Conservation (phyloP, 306 rosid species). For the Casuarina glauca region DNA sequence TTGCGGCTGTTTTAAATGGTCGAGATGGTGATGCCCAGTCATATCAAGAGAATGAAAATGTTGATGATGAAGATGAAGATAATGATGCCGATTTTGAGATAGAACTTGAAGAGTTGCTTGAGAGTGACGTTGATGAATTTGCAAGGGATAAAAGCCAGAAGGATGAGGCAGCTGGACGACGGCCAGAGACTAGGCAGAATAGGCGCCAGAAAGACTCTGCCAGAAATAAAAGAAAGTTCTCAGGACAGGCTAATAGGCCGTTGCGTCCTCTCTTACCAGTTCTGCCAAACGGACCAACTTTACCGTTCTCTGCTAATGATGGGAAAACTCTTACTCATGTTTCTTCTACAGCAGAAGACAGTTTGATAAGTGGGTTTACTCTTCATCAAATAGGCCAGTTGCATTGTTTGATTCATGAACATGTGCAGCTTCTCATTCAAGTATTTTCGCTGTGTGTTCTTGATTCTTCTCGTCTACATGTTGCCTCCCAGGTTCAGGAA, state of each 20-base stretch:
- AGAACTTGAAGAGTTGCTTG: conserved; percentile 93
- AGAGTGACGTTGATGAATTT: conserved; percentile 73
- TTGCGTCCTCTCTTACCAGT: conserved; percentile 82
- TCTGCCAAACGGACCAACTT: conserved; percentile 46
- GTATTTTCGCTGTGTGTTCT: conserved; percentile 70
- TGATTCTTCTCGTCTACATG: conserved; percentile 74
- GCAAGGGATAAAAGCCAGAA: conserved; percentile 32
- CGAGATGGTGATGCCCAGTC: conserved; percentile 56
- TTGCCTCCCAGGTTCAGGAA: conserved; percentile 78
- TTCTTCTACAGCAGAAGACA: conserved; percentile 48
- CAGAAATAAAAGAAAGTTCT: conserved; percentile 48
- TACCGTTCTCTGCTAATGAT: conserved; percentile 36
- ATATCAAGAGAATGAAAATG: conserved; percentile 61
- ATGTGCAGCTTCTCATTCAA: conserved; percentile 91
- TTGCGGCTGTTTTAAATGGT: conserved; percentile 74
- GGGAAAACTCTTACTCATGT: conserved; percentile 54
- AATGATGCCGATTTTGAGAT: conserved; percentile 95
- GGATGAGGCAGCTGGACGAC: conserved; percentile 64
- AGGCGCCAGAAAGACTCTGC: conserved; percentile 50
- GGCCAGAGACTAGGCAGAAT: conserved; percentile 88
- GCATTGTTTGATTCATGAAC: conserved; percentile 82
- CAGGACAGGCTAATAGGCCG: conserved; percentile 62
- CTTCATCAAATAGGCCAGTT: conserved; percentile 78
- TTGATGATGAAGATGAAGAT: conserved; percentile 85
- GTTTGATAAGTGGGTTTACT: conserved; percentile 76